Conservation (phyloP, 768 basidiomycete species). For the Boletales sp. region DNA sequence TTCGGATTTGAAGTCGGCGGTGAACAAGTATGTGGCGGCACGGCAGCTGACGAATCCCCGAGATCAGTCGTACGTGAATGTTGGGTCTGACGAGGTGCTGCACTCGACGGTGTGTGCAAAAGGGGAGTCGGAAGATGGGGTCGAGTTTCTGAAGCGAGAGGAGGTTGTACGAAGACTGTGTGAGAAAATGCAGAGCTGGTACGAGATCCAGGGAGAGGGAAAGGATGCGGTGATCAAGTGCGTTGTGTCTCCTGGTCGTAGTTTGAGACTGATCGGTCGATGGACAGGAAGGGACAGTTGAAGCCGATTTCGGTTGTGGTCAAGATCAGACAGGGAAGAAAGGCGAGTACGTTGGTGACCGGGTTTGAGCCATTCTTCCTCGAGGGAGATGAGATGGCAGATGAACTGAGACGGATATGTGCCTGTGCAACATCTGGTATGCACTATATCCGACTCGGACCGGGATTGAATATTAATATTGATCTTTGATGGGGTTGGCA, state of each 20-base stretch:
- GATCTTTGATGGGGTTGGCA: too few species aligned
- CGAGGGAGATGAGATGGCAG: slow-evolving; percentile 68
- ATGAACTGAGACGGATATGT: slow-evolving; percentile 72
- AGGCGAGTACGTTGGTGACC: slow-evolving; percentile 70
- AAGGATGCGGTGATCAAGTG: slow-evolving; percentile 60
- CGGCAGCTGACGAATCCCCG: slow-evolving; percentile 60
- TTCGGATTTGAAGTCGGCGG: slow-evolving; percentile 49
- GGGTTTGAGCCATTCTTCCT: slow-evolving; percentile 78
- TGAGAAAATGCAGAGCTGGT: slow-evolving; percentile 74
- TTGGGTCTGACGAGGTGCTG: slow-evolving; percentile 46
- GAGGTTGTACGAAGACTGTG: slow-evolving; percentile 53
- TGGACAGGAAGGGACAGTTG: slow-evolving; percentile 67
- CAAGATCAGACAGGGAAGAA: slow-evolving; percentile 76
- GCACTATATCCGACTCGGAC: slow-evolving; percentile 15
- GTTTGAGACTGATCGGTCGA: neutral
- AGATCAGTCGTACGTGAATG: slow-evolving; percentile 68
- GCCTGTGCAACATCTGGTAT: slow-evolving; percentile 76
- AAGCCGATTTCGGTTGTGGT: slow-evolving; percentile 65
- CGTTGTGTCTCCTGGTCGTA: slow-evolving; percentile 19
- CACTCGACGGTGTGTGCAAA: slow-evolving; percentile 36
- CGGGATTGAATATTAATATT: too few species aligned
- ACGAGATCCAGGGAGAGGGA: slow-evolving; percentile 55
- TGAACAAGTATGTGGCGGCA: slow-evolving; percentile 61
- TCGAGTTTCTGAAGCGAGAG: slow-evolving; percentile 64
- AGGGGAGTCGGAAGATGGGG: slow-evolving; percentile 22